Conservation (phyloP, 2,329 filamentous ascomycete species). For the Emericellopsis atlantica region DNA sequence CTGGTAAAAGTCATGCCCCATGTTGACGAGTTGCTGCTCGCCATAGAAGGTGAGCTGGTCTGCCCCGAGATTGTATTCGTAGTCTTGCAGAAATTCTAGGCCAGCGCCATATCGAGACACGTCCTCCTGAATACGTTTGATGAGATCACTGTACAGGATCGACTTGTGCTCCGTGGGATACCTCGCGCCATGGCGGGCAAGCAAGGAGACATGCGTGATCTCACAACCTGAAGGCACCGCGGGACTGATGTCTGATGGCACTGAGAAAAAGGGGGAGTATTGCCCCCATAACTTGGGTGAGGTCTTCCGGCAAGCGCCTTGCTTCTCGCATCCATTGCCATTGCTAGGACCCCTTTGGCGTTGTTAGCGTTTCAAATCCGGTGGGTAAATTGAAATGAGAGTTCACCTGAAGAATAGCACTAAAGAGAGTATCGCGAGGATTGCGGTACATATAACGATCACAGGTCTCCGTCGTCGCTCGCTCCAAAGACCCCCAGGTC, state of each 20-base stretch:
- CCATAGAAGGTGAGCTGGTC: constrained; percentile 60
- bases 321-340: constrained; percentile 9
- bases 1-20: constrained; percentile 62
- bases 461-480: neutral
- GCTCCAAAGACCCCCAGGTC: neutral
- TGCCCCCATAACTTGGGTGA: constrained; percentile 69
- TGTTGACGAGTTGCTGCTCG: constrained; percentile 56
- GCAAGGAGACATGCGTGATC: constrained; percentile 66
- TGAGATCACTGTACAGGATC: constrained; percentile 45
- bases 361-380: too few relatives aligned
- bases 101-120: constrained; percentile 45
- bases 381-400: too few relatives aligned
- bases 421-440: neutral
- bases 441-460: neutral
- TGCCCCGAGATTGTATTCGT: constrained; percentile 56
- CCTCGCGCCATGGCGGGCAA: constrained; percentile 76
- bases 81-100: constrained; percentile 60
- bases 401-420: neutral
- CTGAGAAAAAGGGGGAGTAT: constrained; percentile 74
- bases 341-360: too few relatives aligned
- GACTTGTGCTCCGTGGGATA: constrained; percentile 65
- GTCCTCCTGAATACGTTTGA: constrained; percentile 50
- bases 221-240: constrained; percentile 54
- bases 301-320: constrained; percentile 36
- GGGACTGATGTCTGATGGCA: constrained; percentile 51